phyloP scores from a whole-genome alignment of 2,329 filamentous ascomycete species.

The Pseudogymnoascus sp. region DNA sequence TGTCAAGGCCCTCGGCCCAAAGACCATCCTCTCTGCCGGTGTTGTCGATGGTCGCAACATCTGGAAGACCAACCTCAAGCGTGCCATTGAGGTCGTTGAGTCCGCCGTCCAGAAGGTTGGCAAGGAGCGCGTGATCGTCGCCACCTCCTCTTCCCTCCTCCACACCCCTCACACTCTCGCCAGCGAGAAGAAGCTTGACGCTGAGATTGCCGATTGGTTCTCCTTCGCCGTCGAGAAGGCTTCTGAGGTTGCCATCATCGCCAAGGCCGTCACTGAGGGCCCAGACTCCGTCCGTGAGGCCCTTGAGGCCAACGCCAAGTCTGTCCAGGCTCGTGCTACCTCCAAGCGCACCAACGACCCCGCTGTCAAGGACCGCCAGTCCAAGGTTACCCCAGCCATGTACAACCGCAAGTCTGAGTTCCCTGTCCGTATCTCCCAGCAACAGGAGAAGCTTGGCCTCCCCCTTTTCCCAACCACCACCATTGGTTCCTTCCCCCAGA shows the following conservation, averaged over 20 bases:
- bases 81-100: slow-evolving; percentile 85
- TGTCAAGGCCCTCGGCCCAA: slow-evolving; percentile 70
- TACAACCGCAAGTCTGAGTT: slow-evolving; percentile 93
- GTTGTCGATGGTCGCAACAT: slow-evolving; percentile 99
- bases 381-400: slow-evolving; percentile 71
- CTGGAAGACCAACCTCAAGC: slow-evolving; percentile 99
- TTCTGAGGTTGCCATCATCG: slow-evolving; percentile 79
- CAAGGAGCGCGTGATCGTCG: slow-evolving; percentile 94
- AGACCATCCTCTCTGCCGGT: slow-evolving; percentile 88
- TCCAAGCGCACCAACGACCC: slow-evolving; percentile 96
- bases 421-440: slow-evolving; percentile 72
- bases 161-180: slow-evolving; percentile 97
- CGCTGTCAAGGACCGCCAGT: slow-evolving; percentile 92
- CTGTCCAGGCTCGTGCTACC: slow-evolving; percentile 79
- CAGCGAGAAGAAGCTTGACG: slow-evolving; percentile 96
- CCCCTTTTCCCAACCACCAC: slow-evolving; percentile 98
- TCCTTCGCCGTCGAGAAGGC: slow-evolving; percentile 96
- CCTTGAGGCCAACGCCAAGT: slow-evolving; percentile 96
- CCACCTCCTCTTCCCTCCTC: slow-evolving; percentile 94
- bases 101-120: slow-evolving; percentile 88
- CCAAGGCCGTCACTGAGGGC: slow-evolving; percentile 93
- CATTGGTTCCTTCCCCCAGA: slow-evolving; percentile 99
- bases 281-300: slow-evolving; percentile 76
- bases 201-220: slow-evolving; percentile 96
- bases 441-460: slow-evolving; percentile 87